phyloP scores from a whole-genome alignment of 2,329 filamentous ascomycete species.

The Talaromyces islandicus region DNA sequence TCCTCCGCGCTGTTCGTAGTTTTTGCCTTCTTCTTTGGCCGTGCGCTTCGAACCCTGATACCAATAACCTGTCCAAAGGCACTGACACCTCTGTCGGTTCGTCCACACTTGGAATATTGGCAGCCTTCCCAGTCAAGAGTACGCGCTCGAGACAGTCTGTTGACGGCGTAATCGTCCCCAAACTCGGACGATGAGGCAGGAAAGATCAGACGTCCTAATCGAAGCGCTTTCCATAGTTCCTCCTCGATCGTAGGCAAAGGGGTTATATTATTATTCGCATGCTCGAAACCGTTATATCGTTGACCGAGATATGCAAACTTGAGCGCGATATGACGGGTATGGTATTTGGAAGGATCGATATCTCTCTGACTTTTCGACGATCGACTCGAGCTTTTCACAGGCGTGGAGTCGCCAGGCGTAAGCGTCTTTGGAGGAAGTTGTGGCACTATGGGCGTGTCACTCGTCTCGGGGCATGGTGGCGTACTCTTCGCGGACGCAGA shows the following conservation, averaged over 20 bases:
- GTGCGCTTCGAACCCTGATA: slow-evolving; percentile 72
- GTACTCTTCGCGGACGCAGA: slow-evolving; percentile 4
- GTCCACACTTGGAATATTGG: slow-evolving; percentile 91
- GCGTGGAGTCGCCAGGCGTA: neutral
- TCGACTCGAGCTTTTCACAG: neutral
- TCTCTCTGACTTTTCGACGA: slow-evolving; percentile 40
- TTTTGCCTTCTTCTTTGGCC: slow-evolving; percentile 47
- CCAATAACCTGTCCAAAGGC: slow-evolving; percentile 95
- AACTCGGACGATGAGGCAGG: slow-evolving; percentile 42
- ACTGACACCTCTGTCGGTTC: slow-evolving; percentile 89
- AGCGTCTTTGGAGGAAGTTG: neutral
- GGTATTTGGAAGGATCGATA: slow-evolving; percentile 75
- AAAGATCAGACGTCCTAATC: slow-evolving; percentile 74
- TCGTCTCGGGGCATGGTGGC: neutral
- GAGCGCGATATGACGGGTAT: slow-evolving; percentile 77
- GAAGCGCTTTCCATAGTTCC: slow-evolving; percentile 84
- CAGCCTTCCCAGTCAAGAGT: slow-evolving; percentile 71
- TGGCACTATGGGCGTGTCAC: neutral
- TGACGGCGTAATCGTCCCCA: slow-evolving; percentile 33
- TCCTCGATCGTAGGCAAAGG: slow-evolving; percentile 81
- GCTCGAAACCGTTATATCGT: slow-evolving; percentile 88
- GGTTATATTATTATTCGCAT: slow-evolving; percentile 64
- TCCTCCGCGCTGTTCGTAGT: slow-evolving; percentile 11
- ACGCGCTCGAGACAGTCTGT: slow-evolving; percentile 38
- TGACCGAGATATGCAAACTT: slow-evolving; percentile 93